phyloP scores from a whole-genome alignment of 1,284 basidiomycete species.

The Cryptococcus sp. region DNA sequence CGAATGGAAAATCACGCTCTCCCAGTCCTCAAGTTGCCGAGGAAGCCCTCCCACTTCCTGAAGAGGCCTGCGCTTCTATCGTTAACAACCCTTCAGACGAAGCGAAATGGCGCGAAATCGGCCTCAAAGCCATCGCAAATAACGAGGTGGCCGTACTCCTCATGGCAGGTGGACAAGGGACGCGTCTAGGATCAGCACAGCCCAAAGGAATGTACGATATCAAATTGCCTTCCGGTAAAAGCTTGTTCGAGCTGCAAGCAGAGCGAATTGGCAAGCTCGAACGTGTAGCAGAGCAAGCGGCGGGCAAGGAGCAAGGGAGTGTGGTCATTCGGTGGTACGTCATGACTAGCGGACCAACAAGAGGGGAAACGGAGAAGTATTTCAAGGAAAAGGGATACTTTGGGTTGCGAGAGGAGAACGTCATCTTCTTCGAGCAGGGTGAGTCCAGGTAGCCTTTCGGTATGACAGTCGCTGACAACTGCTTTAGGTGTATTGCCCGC shows the following conservation, averaged over 20 bases:
- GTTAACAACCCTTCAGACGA: conserved; percentile 62
- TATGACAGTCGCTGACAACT: neutral
- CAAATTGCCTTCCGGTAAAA: conserved; percentile 85
- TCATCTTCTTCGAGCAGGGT: conserved; percentile 98
- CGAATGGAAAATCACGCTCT: conserved; percentile 35
- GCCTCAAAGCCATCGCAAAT: conserved; percentile 75
- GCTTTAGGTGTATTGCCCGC: conserved; percentile 87
- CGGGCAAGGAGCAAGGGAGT: conserved; percentile 59
- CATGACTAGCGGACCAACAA: conserved; percentile 97
- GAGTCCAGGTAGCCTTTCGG: conserved; percentile 31
- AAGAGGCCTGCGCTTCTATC: conserved; percentile 67
- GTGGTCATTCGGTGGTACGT: conserved; percentile 90
- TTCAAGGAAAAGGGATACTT: conserved; percentile 80
- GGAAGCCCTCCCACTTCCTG: conserved; percentile 66
- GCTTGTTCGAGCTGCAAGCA: conserved; percentile 95
- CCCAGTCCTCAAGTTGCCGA: conserved; percentile 31
- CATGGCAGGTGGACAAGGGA: conserved; percentile 98
- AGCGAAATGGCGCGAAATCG: conserved; percentile 69
- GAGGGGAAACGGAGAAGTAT: conserved; percentile 80
- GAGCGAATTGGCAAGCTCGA: conserved; percentile 87
- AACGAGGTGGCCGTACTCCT: conserved; percentile 89
- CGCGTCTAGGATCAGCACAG: conserved; percentile 83
- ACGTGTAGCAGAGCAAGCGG: conserved; percentile 64
- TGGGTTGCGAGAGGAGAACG: conserved; percentile 75
- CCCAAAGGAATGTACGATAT: conserved; percentile 99